phyloP scores from a whole-genome alignment of 73 alveolate genomes.

The Symbiodinium pilosum region DNA sequence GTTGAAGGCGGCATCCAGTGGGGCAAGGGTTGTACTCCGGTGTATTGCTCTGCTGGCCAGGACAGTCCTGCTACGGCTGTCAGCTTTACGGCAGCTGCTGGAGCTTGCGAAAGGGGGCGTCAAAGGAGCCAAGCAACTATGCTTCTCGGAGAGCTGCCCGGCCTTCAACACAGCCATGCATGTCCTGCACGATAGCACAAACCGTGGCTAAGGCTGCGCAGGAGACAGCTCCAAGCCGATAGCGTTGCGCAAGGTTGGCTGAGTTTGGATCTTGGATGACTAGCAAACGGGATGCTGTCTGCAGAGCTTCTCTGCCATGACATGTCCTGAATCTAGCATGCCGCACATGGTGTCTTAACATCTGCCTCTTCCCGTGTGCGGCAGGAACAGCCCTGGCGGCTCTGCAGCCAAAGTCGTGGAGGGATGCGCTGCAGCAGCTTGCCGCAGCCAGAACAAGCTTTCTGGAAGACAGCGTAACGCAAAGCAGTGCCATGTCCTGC shows the following conservation, averaged over 20 bases:
- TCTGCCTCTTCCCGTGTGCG: too few species aligned
- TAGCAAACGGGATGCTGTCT: neutral
- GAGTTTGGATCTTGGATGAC: neutral
- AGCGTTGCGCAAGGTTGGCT: neutral
- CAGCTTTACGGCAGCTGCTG: neutral
- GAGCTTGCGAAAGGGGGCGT: conserved; percentile 1
- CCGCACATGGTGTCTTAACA: neutral
- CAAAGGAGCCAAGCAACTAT: neutral
- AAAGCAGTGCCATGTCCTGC: neutral
- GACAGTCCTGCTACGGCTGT: neutral
- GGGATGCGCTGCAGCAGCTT: neutral
- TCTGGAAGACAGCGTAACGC: neutral
- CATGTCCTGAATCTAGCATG: too few species aligned
- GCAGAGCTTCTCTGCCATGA: too few species aligned
- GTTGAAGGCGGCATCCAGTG: too few species aligned
- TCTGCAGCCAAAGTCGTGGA: neutral
- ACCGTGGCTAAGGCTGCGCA: neutral
- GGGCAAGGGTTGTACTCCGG: too few species aligned
- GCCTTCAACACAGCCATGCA: neutral
- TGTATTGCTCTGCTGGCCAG: too few species aligned
- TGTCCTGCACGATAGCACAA: neutral
- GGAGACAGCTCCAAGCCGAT: neutral
- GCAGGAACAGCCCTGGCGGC: too few species aligned
- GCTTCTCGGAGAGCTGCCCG: neutral
- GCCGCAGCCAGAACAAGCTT: neutral